Evolutionary conservation across 768 basidiomycete genomes (phyloP).

Genomic region (Holtermannia corniformis): DNA sequence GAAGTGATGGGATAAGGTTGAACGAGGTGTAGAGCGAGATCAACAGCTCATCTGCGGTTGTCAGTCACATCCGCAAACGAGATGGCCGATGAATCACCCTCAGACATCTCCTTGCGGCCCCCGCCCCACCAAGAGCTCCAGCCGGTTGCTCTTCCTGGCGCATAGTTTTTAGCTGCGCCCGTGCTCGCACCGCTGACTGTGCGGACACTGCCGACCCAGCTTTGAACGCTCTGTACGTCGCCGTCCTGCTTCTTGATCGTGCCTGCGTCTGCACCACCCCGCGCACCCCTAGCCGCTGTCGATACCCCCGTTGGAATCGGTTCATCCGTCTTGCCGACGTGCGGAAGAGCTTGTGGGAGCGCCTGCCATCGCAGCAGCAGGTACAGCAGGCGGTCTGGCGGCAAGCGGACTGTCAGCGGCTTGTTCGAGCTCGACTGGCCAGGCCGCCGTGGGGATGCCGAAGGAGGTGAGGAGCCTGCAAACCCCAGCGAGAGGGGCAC

Average conservation of each 20-base stretch:
- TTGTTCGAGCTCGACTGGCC: conserved; percentile 4
- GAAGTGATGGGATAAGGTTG: conserved; percentile 35
- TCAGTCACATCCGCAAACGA: not conserved
- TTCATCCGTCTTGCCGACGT: conserved; percentile 38
- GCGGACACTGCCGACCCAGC: conserved; percentile 40
- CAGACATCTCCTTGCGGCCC: conserved; percentile 26
- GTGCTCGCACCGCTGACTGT: conserved; percentile 34
- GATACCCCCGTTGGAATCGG: conserved; percentile 31
- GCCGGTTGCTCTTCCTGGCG: not conserved
- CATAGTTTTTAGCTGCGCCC: conserved; percentile 1
- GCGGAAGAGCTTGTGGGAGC: conserved; percentile 22
- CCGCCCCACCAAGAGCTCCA: conserved; percentile 19
- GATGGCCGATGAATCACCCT: conserved; percentile 19
- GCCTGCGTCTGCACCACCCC: conserved; percentile 8
- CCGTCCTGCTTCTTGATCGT: conserved; percentile 22
- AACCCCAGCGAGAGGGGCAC: conserved; percentile 34
- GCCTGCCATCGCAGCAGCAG: conserved; percentile 33
- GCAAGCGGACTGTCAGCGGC: conserved; percentile 34
- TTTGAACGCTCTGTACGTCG: conserved; percentile 35
- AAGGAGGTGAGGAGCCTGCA: conserved; percentile 13
- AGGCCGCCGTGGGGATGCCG: conserved; percentile 5
- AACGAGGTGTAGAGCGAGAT: conserved; percentile 34
- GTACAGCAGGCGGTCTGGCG: conserved; percentile 37
- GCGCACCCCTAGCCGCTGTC: conserved; percentile 26
- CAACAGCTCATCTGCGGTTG: conserved; percentile 23